phyloP scores from a whole-genome alignment of 129 eudicot species.

The Pulicaria dysenterica region DNA sequence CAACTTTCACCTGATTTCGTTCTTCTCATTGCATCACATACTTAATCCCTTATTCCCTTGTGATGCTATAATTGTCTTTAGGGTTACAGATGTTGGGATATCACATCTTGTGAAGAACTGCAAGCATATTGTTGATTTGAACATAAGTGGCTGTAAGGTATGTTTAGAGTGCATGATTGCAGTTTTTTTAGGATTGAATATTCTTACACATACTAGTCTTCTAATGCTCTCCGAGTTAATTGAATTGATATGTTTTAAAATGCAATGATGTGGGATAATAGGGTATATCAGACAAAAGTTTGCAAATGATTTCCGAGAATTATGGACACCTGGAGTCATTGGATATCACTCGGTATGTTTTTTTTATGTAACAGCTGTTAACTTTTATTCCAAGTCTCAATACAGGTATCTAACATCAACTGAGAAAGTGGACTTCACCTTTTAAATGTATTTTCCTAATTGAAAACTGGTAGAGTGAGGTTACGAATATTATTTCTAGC shows the following conservation, averaged over 20 bases:
- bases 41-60: conserved; percentile 12
- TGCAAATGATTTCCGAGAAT: conserved; percentile 62
- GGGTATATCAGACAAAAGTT: conserved; percentile 80
- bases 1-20: conserved; percentile 6
- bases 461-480: no score
- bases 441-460: no score
- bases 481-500: no score
- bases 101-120: conserved; percentile 79
- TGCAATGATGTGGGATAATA: conserved; percentile 40
- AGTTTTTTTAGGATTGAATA: not conserved
- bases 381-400: not conserved
- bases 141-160: conserved; percentile 99
- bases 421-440: no score
- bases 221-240: conserved; percentile 9
- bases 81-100: conserved; percentile 84
- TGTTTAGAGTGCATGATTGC: conserved; percentile 13
- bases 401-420: no score
- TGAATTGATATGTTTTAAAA: conserved; percentile 8
- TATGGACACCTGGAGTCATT: conserved; percentile 66
- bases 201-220: not conserved
- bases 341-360: conserved; percentile 78
- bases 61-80: conserved; percentile 40
- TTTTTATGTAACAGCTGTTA: not conserved
- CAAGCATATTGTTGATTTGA: conserved; percentile 76
- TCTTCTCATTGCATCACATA: conserved; percentile 1